Conservation (phyloP, 2,329 filamentous ascomycete species). For the Apiospora malaysiana region DNA sequence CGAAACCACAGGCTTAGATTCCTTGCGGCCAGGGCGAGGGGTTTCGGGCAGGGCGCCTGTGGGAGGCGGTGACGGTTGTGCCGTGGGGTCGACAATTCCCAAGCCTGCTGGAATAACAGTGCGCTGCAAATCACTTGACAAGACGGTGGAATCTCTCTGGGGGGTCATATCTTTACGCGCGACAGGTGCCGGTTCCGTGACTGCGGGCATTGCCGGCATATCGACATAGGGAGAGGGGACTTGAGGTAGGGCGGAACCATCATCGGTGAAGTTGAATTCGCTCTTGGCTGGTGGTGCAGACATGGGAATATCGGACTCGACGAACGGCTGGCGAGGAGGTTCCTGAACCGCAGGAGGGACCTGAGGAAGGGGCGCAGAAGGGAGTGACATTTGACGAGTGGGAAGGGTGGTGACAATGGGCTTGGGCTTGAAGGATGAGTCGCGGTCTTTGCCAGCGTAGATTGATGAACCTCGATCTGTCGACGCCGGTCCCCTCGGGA, state of each 20-base stretch:
- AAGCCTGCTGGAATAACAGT: constrained; percentile 27
- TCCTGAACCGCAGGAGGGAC: constrained; percentile 35
- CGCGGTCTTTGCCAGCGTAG: constrained; percentile 28
- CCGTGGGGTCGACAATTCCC: constrained; percentile 32
- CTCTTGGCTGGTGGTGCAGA: constrained; percentile 33
- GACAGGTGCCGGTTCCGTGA: constrained; percentile 46
- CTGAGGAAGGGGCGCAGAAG: constrained; percentile 42
- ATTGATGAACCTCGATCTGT: constrained; percentile 49
- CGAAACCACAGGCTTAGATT: constrained; percentile 41
- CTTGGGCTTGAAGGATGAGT: constrained; percentile 11
- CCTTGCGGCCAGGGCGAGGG: constrained; percentile 42
- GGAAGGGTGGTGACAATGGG: constrained; percentile 9
- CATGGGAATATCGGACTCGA: constrained; percentile 24
- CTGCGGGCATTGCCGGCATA: constrained; percentile 42
- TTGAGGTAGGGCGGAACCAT: constrained; percentile 32
- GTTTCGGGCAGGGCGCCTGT: constrained; percentile 38
- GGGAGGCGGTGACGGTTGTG: constrained; percentile 31
- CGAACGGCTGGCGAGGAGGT: constrained; percentile 24
- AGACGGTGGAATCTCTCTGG: constrained; percentile 30
- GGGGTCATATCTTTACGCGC: constrained; percentile 34
- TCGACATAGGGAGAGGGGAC: constrained; percentile 32
- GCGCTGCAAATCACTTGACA: constrained; percentile 23
- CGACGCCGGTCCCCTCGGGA: constrained; percentile 36
- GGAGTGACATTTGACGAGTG: constrained; percentile 53
- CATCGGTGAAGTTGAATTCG: constrained; percentile 45